Evolutionary conservation across 163 green algal genomes (phyloP).

Genomic region (Prototheca wickerhamii): DNA sequence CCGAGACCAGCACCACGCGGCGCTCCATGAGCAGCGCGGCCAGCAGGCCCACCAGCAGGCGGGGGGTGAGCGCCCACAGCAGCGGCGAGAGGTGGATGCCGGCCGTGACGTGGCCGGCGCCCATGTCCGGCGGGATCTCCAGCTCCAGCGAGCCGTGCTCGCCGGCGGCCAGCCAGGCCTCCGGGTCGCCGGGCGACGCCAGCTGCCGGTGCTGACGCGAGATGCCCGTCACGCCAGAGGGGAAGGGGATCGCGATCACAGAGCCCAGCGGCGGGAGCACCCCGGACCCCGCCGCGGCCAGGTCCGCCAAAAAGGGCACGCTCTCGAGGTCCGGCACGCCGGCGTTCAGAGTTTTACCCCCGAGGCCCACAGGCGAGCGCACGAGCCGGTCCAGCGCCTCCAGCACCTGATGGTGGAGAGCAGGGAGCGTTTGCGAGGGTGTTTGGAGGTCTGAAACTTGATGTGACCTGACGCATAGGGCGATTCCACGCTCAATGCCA

Average conservation of each 20-base stretch:
- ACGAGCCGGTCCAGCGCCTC: conserved; percentile 54
- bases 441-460: not conserved
- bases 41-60: conserved; percentile 38
- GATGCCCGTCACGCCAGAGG: not conserved
- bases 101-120: conserved; percentile 46
- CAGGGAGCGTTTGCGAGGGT: not conserved
- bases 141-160: conserved; percentile 27
- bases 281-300: conserved; percentile 9
- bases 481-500: not conserved
- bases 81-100: conserved; percentile 58
- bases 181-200: conserved; percentile 1
- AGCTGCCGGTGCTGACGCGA: not conserved
- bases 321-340: conserved; percentile 14
- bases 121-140: conserved; percentile 55
- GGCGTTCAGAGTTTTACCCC: conserved; percentile 10
- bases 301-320: conserved; percentile 28
- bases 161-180: conserved; percentile 7
- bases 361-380: conserved; percentile 22
- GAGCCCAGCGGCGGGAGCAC: conserved; percentile 7
- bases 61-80: conserved; percentile 54
- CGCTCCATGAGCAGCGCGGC: conserved; percentile 64
- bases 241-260: conserved; percentile 12
- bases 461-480: not conserved
- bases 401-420: conserved; percentile 37
- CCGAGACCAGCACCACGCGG: conserved; percentile 57